Evolutionary conservation across 306 rosid genomes (phyloP), one percentile per base, ranked within the genome.

Genomic region (Acacia crassicarpa): DNA sequence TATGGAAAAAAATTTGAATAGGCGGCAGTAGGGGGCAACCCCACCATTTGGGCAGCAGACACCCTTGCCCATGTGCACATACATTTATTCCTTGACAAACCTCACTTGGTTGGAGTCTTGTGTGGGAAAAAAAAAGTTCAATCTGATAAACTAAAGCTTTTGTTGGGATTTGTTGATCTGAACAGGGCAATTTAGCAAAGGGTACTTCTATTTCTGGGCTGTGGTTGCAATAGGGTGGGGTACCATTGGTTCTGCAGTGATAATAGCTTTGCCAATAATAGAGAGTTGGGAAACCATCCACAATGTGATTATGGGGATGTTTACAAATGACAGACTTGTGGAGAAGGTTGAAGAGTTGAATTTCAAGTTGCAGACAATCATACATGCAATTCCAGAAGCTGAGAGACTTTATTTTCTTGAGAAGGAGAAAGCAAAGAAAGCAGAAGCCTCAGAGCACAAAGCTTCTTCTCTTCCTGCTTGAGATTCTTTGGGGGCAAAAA

Each of bases 181-280:
- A 84, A 83, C 91, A 92, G 97, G 98, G 22, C 92, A 77, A 78
- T 94, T 91, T 75, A 87, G 87, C 79, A 14, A 80, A 78, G 91
- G 94, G 20, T 94, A 92, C 87, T 91, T 94, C 88, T 88, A 86
- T 84, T 88, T 92, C 73, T 94, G 96, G 98, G 94, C 97, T 22
- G 90, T 92, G 82, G 86, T 94, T 84, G 93, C 98, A 54, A 85
- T 91, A 84, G 97, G 80, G n/a, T 92, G 97, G 97, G 98, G 98
- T 2, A 90, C 94, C 11, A 73, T 92, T 75, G 98, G 94, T 59
- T 94, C 98, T 5, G 89, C 87, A 22, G 92, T 87, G 59, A 94
- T 94, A 73, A 91, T 94, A 48, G 87, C 83, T 45, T 87, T 92
- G 44, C 98, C 98, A 38, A 2, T 92, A 44, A 33, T 85, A 6